Base-by-base conservation (phyloP, 768 basidiomycete species). In the Rhizopogon vesiculosus region DNA sequence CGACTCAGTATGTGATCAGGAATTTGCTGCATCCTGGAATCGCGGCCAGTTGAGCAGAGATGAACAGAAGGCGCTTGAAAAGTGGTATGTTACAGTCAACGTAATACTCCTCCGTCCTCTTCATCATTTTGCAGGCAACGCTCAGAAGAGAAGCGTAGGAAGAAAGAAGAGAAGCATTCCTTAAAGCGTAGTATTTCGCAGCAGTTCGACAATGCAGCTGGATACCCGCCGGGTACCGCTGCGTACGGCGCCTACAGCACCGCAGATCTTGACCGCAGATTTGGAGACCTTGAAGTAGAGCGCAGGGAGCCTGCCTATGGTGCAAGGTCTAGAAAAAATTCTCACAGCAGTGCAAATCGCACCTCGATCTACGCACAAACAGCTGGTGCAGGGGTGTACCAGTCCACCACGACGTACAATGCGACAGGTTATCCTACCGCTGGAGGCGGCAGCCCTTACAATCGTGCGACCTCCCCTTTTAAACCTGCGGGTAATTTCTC, bases 11-110 rank as follows among this genome's bases (percentile, higher is more conserved):
- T 35, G 31, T 42, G 54, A 12, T 51, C 43, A 88, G 86, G 82
- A 85, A 22, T 85, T 86, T 57, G 69, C 77, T 31, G 79, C 81
- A 18, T 78, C 82, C 9, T 85, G 82, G 79, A 73, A 74, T 56
- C 75, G 81, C 50, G 72, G 73, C 6, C 63, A 72, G 46, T 64
- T 74, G 22, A 74, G 67, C 45, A 69, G 62, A 50, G 67, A 75
- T 0, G 77, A 78, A 45, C 72, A 78, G 51, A 75, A 59, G 51
- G 61, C 71, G n/a, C 67, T 75, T 42, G 73, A 74, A 25, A 75
- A 78, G 54, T 80, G 82, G 82, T 83, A 64, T 43, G 66, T 9
- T 56, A 7, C 31, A 7, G 57, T 53, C 38, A 25, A 38, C 22
- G 10, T 22, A 41, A 29, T 53, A 18, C 7, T 55, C 3, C 29